Percentiles rank a stretch among this genome's conserved stretches.
phyloP scores from a whole-genome alignment of 805 yeast species.

The Candida anglica region DNA sequence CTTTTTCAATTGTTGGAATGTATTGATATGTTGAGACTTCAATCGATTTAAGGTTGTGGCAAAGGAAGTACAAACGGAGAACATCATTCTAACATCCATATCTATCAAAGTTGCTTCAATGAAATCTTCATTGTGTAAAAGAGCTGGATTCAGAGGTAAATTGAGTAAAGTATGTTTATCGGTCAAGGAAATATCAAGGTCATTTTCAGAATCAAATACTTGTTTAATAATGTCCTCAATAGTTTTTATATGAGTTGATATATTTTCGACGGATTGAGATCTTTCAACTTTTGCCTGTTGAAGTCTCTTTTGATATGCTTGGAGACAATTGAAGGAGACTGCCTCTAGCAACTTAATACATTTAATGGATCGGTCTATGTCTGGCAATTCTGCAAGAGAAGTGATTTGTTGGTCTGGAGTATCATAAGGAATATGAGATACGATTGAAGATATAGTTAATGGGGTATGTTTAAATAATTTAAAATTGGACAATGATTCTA shows the following conservation, averaged over 20 bases:
- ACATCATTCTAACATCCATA: conserved; percentile 33
- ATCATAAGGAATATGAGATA: conserved; percentile 41
- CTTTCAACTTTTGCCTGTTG: conserved; percentile 21
- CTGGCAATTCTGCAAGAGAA: conserved; percentile 29
- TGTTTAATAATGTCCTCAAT: conserved; percentile 18
- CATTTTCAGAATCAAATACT: conserved; percentile 14
- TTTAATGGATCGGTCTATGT: conserved; percentile 15
- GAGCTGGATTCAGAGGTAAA: conserved; percentile 12
- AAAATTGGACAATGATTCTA: conserved; percentile 26
- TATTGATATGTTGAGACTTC: conserved; percentile 10
- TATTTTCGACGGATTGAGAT: conserved; percentile 20
- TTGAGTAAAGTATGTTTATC: conserved; percentile 12
- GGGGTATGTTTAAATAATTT: conserved; percentile 19
- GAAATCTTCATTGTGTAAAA: conserved; percentile 12
- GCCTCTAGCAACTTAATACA: conserved; percentile 25
- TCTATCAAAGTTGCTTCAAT: conserved; percentile 31
- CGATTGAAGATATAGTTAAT: conserved; percentile 21
- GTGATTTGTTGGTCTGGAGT: conserved; percentile 28
- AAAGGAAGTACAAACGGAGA: conserved; percentile 21
- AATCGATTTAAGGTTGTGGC: conserved; percentile 22
- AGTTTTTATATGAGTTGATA: conserved; percentile 15
- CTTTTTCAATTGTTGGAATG: conserved; percentile 11
- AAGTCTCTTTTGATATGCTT: conserved; percentile 36
- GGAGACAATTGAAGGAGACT: conserved; percentile 23
- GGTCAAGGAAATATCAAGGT: conserved; percentile 21